Evolutionary conservation across 1,284 basidiomycete genomes (phyloP).

Genomic region (Cystobasidium pallidum): DNA sequence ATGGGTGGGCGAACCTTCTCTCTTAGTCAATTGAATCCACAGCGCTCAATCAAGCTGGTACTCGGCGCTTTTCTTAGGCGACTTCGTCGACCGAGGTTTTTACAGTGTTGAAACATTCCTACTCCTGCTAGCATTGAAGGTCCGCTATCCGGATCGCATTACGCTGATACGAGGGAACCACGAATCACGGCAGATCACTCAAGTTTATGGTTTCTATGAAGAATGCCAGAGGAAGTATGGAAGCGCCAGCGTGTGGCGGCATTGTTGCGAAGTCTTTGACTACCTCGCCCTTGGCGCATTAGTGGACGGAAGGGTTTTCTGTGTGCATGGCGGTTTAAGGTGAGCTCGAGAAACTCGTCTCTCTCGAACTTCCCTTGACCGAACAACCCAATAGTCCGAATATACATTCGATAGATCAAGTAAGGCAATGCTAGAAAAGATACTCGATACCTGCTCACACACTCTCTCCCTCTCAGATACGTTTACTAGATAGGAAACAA

Average conservation of each 20-base stretch:
- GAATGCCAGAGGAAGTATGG: slow-evolving; percentile 99
- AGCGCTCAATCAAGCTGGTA: not conserved
- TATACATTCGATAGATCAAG: slow-evolving; percentile 81
- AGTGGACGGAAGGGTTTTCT: slow-evolving; percentile 91
- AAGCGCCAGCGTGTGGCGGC: slow-evolving; percentile 99
- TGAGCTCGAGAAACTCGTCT: slow-evolving; percentile 45
- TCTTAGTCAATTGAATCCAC: not conserved
- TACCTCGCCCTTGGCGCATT: slow-evolving; percentile 95
- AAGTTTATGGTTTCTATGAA: slow-evolving; percentile 99
- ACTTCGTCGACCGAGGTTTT: slow-evolving; percentile 76
- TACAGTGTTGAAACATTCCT: slow-evolving; percentile 99
- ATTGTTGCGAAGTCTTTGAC: slow-evolving; percentile 98
- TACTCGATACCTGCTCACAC: not conserved
- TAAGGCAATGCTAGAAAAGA: slow-evolving; percentile 57
- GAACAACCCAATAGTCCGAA: slow-evolving; percentile 62
- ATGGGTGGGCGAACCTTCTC: slow-evolving; percentile 70
- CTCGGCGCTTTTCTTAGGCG: slow-evolving; percentile 23
- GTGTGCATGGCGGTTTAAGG: slow-evolving; percentile 88
- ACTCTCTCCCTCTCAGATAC: slow-evolving; percentile 67
- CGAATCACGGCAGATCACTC: slow-evolving; percentile 98
- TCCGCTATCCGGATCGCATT: slow-evolving; percentile 96
- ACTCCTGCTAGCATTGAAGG: slow-evolving; percentile 94
- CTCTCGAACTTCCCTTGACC: too few relatives aligned
- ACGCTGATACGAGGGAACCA: slow-evolving; percentile 98
- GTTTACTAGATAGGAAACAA: slow-evolving; percentile 92